phyloP scores from a whole-genome alignment of 1,284 basidiomycete genomes.

The Rhodotorula sp. region DNA sequence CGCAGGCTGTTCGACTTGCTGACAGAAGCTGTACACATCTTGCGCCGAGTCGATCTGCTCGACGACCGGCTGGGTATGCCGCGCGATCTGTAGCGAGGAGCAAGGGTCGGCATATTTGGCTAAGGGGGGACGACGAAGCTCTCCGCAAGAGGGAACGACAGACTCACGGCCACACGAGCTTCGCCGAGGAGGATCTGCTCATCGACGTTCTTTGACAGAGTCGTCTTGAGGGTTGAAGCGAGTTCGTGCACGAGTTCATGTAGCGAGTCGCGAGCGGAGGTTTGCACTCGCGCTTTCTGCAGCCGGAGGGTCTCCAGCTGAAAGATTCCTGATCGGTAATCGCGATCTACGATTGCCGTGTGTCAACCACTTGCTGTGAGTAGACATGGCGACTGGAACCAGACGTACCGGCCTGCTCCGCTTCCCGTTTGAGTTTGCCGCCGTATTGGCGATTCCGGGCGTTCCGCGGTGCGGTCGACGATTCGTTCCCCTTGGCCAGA shows the following conservation, averaged over 20 bases:
- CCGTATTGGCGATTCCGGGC: conserved; percentile 22
- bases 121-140: neutral
- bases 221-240: conserved; percentile 25
- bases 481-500: conserved; percentile 20
- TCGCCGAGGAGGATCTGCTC: conserved; percentile 19
- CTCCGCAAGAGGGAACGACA: neutral
- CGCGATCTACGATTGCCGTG: conserved; percentile 62
- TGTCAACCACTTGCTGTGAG: conserved; percentile 6
- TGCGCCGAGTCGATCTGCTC: conserved; percentile 9
- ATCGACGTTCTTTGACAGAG: conserved; percentile 26
- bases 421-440: conserved; percentile 73
- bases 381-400: neutral
- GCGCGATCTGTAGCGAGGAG: conserved; percentile 6
- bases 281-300: conserved; percentile 44
- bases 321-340: conserved; percentile 86
- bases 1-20: conserved; percentile 1
- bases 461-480: neutral
- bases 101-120: neutral
- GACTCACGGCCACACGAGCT: conserved; percentile 12
- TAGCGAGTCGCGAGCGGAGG: conserved; percentile 26
- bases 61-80: conserved; percentile 16
- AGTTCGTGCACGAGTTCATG: conserved; percentile 37
- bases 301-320: conserved; percentile 85
- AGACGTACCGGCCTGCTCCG: conserved; percentile 77
- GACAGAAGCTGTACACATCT: conserved; percentile 18